A percentile compares a stretch with the other conserved stretches of the same genome.
Conservation (phyloP, 2,329 filamentous ascomycete genomes). For the Cytospora piceicola region DNA sequence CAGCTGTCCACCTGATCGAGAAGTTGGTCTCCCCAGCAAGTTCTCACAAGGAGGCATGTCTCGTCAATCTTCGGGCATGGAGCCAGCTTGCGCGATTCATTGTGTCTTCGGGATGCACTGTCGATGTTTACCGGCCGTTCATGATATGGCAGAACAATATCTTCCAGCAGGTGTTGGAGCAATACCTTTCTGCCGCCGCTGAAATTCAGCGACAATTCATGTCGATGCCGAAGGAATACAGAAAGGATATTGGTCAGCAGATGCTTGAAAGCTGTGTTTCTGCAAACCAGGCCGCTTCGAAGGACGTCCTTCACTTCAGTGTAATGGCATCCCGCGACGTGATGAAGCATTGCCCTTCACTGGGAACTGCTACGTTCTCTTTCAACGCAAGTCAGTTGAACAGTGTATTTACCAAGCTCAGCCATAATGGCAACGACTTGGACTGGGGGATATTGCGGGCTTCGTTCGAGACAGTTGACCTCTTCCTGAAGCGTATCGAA, state of each 20-base stretch:
- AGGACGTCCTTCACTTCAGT: constrained; percentile 57
- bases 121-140: constrained; percentile 53
- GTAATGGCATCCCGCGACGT: constrained; percentile 56
- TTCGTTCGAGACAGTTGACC: constrained; percentile 51
- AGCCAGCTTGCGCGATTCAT: constrained; percentile 64
- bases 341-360: constrained; percentile 49
- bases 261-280: constrained; percentile 54
- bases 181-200: constrained; percentile 59
- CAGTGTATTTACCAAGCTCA: constrained; percentile 55
- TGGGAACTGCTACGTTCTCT: constrained; percentile 53
- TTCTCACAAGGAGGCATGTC: constrained; percentile 69
- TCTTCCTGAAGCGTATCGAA: constrained; percentile 52
- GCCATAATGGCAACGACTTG: constrained; percentile 46
- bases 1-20: constrained; percentile 58
- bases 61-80: constrained; percentile 68
- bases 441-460: constrained; percentile 53
- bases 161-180: constrained; percentile 60
- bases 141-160: constrained; percentile 60
- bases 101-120: constrained; percentile 49
- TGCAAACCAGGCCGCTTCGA: constrained; percentile 56
- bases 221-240: constrained; percentile 52
- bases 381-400: constrained; percentile 56
- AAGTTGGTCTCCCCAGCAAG: constrained; percentile 61
- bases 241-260: constrained; percentile 47
- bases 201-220: constrained; percentile 61